These are phyloP conservation scores for Trichoderma sp. DNA, from an alignment of 2,329 filamentous ascomycete genomes.

Conservation along the genomic window DNA sequence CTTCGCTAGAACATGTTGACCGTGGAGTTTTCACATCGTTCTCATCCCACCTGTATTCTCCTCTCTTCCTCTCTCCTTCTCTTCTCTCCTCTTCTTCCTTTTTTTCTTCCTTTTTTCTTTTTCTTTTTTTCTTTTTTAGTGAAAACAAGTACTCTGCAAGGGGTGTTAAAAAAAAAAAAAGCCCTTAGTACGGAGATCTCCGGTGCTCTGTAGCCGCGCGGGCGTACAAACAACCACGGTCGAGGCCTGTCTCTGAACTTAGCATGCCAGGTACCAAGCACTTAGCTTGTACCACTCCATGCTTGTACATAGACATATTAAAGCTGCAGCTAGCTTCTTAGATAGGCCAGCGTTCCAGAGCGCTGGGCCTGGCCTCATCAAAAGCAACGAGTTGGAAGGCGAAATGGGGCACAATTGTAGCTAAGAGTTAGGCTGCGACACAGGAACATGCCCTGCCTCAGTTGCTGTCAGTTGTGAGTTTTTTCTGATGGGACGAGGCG, in stretches of 20 bases:
- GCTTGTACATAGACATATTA: neutral
- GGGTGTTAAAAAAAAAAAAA: neutral
- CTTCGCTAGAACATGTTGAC: neutral
- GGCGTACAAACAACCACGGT: neutral
- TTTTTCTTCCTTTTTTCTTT: neutral
- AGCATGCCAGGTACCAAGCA: neutral
- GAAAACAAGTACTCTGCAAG: neutral
- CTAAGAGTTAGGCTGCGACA: neutral
- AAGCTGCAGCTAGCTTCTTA: constrained; percentile 6
- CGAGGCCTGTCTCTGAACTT: constrained; percentile 7
- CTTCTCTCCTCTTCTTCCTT: too few species aligned
- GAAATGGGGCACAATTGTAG: neutral
- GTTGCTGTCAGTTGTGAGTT: neutral
- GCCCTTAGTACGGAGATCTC: neutral
- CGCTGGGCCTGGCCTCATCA: constrained; percentile 6
- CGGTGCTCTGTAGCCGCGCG: neutral
- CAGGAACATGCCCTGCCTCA: neutral
- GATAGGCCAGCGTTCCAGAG: neutral
- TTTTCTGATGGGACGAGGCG: neutral
- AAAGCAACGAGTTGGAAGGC: neutral
- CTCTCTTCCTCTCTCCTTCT: neutral
- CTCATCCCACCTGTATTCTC: neutral
- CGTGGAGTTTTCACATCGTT: neutral
- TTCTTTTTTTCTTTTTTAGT: neutral
- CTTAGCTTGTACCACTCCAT: neutral